Evolutionary conservation across 352 stramenopile genomes (phyloP), one percentile per base, ranked within the genome.

Genomic region (Peronospora farinosa): DNA sequence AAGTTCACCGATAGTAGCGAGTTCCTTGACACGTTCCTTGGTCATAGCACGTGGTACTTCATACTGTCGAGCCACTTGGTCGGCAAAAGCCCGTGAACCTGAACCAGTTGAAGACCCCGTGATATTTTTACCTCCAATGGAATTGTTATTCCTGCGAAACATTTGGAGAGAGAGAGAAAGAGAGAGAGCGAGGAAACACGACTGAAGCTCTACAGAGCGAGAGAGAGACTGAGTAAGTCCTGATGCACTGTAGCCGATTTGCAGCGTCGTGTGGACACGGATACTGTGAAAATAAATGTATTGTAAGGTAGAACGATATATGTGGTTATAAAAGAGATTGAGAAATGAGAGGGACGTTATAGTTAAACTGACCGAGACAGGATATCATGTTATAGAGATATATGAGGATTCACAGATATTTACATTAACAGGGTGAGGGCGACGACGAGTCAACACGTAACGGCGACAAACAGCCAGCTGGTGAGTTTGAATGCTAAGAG

Each of bases 11-110:
- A 73, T 57, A 5, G 57, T 41, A 11, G 78, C 76, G 39, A 84
- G 57, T 45, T 70, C 50, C 32, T 57, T 59, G 31, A 71, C 57
- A 40, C 65, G 52, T 31, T 79, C 65, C 21, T 57, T 61, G 15
- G 59, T 69, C 51, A 88, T 69, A 35, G 60, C 47, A 47, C 65
- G 53, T 27, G 60, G 54, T 40, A 86, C 64, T 31, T 80, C 62
- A 47, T 89, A 89, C 43, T 82, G 73, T 15, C 67, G 60, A n/a
- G 63, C 54, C 35, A 89, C 69, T 60, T 84, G 73, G 32, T 81
- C 65, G 25, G 65, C 63, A 61, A 79, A 85, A 33, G 51, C 66
- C 36, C 60, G 63, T 35, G 66, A 69, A 42, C 57, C 27, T 3
- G 54, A 64, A 9, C 43, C 50, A 50, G 39, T 47, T 13, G 48